phyloP scores from a whole-genome alignment of 1,284 basidiomycete species.

The Leccinum fallax region DNA sequence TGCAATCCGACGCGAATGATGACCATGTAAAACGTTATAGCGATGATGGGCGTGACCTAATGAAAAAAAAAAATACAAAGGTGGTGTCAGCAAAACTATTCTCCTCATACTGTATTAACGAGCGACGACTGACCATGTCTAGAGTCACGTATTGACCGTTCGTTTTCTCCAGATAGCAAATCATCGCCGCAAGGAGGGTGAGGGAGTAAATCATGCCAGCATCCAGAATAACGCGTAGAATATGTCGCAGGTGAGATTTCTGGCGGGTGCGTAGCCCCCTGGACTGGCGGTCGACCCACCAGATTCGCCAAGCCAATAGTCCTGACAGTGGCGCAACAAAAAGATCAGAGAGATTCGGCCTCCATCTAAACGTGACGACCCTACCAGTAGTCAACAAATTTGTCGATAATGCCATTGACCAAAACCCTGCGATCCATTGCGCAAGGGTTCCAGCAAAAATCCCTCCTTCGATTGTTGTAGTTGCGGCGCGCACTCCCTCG shows the following conservation, averaged over 20 bases:
- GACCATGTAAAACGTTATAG: neutral
- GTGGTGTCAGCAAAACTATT: neutral
- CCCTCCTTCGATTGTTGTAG: neutral
- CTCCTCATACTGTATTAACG: neutral
- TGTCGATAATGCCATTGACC: neutral
- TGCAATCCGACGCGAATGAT: neutral
- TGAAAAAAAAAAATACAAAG: neutral
- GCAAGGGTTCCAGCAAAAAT: neutral
- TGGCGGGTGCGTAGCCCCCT: neutral
- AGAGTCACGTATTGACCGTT: constrained; percentile 3
- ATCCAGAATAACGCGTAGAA: constrained; percentile 1
- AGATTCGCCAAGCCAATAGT: constrained; percentile 1
- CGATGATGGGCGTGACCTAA: neutral
- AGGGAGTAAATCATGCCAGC: constrained; percentile 3
- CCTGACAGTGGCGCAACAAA: neutral
- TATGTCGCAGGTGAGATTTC: neutral
- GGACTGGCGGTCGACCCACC: neutral
- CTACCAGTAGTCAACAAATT: neutral
- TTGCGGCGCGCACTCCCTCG: neutral
- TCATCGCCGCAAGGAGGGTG: neutral
- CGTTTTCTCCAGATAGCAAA: neutral
- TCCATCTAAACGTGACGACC: neutral
- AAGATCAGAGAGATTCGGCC: neutral
- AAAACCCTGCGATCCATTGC: constrained; percentile 1
- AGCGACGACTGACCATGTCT: neutral